Percentiles rank a stretch among this genome's conserved stretches.
Evolutionary conservation across 805 yeast genomes (phyloP).

Genomic region (Komagataella kurtzmanii): DNA sequence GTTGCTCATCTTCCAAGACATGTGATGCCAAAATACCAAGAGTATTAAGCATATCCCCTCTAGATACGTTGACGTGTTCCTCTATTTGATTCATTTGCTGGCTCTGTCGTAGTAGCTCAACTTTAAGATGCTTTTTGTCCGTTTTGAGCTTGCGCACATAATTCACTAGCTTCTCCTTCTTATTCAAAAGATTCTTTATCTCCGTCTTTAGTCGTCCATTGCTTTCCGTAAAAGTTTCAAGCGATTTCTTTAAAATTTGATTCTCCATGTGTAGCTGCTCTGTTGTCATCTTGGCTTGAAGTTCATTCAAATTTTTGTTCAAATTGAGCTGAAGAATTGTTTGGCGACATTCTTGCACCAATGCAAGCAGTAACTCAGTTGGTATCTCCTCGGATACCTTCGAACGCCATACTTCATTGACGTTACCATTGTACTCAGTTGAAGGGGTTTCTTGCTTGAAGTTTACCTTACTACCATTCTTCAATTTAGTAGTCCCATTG

Average conservation of each 20-base stretch:
- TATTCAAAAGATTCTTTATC: constrained; percentile 17
- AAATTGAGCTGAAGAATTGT: constrained; percentile 17
- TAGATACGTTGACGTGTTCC: constrained; percentile 17
- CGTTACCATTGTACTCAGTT: background rate
- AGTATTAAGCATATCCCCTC: constrained; percentile 22
- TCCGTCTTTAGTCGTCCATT: constrained; percentile 12
- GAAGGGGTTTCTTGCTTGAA: background rate
- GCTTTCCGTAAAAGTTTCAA: constrained; percentile 13
- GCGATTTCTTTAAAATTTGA: constrained; percentile 13
- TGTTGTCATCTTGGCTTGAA: constrained; percentile 12
- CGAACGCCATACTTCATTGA: background rate
- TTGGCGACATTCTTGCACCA: background rate
- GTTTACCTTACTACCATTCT: background rate
- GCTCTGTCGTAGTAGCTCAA: constrained; percentile 14
- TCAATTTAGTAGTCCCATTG: background rate
- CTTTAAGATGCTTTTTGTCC: constrained; percentile 13
- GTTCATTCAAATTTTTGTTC: constrained; percentile 16
- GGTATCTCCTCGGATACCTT: background rate
- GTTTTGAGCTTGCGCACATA: constrained; percentile 15
- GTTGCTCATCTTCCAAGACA: constrained; percentile 18
- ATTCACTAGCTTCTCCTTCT: constrained; percentile 18
- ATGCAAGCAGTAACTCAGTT: background rate
- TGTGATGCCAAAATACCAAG: constrained; percentile 20
- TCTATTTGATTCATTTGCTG: constrained; percentile 9
- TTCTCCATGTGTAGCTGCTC: constrained; percentile 18